Evolutionary conservation across 768 basidiomycete species (phyloP), one percentile per base, ranked within the genome.

Genomic region (Boletus sp.): DNA sequence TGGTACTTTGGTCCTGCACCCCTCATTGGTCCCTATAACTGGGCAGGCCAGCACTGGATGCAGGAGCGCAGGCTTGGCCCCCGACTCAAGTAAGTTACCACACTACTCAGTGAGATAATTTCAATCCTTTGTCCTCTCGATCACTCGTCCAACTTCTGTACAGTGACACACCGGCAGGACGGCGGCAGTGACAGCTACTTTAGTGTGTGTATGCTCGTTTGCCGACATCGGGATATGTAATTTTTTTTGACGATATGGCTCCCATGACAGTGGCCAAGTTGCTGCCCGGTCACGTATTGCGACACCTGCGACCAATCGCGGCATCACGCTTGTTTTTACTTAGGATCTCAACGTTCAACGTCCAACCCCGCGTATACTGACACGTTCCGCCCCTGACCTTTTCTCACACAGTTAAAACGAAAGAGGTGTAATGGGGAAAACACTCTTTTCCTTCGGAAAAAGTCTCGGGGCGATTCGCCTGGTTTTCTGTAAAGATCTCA

Each of bases 101-200:
- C 30, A 30, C 7, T n/a, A 15, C 5, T 38, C 14, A 6, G 23
- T 7, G 4, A 41, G 11, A 11, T n/a, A n/a, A 30, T 17, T n/a
- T 40, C 25, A 11, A 60, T 19, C 23, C 21, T 38, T 38, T 21
- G 35, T 47, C 27, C 27, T 37, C 7, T 46, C 81, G 82, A 58
- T 32, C 78, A 87, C 70, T 84, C 83, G 25, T 68, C 76, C 5
- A 84, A 86, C 62, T 87, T 85, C 68, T 88, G 86, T 73, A 78
- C 78, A n/a, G n/a, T n/a, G n/a, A n/a, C n/a, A n/a, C n/a, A n/a
- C n/a, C n/a, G n/a, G n/a, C n/a, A n/a, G n/a, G n/a, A n/a, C n/a
- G n/a, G n/a, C 15, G 87, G 87, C 9, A 49, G n/a, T 74, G 68
- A 77, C 60, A 65, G 57, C 50, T 81, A 77, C 68, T 81, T 80